Base-by-base conservation (phyloP, 2,329 filamentous ascomycete species). In the Monilinia fructicola region DNA sequence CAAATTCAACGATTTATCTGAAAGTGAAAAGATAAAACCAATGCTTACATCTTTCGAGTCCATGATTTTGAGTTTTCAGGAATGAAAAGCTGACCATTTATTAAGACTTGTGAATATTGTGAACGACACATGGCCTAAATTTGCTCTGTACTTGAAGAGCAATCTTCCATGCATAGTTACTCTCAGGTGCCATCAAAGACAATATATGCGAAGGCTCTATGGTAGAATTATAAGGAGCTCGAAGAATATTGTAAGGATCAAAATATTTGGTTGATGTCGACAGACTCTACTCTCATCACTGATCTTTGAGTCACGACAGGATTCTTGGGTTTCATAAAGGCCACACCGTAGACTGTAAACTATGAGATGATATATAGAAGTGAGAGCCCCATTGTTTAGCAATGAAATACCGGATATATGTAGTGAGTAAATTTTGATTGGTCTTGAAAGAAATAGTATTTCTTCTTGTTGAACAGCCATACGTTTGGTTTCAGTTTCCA, bases 111-210 rank as follows among this genome's bases (percentile, higher is more conserved):
- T 46, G 1, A n/a, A 44, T 2, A 4, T n/a, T 31, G 23, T 18
- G 0, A n/a, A 14, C 1, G 1, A 21, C 7, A 31, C 26, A 23
- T 1, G 9, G 2, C 26, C 26, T 1, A 9, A 31, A 31, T 31
- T 26, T 5, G 1, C 23, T 21, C 5, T n/a, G 0, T 7, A 1
- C 9, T 53, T 3, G 11, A 31, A 21, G 2, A 46, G 10, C 23
- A 2, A 2, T 5, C 9, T 3, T n/a, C 1, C 11, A 7, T 59
- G 21, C 3, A 21, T n/a, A 23, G 16, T 0, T 5, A 21, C 5
- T 44, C 26, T 4, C 26, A 10, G 1, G 2, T 31, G 18, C 42
- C 23, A 31, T 10, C 5, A 26, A 35, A 6, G 4, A 16, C 12
- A 14, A 58, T n/a, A 2, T 38, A 23, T 60, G 42, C 42, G 3